Base-by-base conservation (phyloP, 1,284 basidiomycete genomes). In the Fomitopsis schrenkii region DNA sequence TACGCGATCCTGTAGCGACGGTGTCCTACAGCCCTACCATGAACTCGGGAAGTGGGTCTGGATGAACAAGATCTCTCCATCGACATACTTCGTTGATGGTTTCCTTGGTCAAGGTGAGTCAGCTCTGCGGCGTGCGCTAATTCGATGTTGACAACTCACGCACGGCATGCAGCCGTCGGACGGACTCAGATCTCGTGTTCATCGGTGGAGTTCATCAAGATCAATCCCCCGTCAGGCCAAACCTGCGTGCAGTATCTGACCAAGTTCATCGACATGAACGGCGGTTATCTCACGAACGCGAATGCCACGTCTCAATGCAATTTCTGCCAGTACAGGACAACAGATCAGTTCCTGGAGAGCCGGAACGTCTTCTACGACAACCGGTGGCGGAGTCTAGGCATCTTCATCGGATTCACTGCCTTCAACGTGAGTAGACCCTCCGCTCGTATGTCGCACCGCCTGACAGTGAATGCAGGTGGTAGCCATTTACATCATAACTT, bases 21-120 rank as follows among this genome's bases (percentile, higher is more conserved):
- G 86, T 64, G 83, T 87, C 22, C 64, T 88, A 52, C 86, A 88
- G 68, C 86, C 87, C 1, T 87, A 77, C 72, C 68, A 76, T 9
- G 71, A 79, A 12, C 81, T 93, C 2, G 86, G 85, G 6, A 91
- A 89, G 85, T 93, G 90, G 91, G 78, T 78, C 63, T 93, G 91
- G 87, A 90, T 93, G 86, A 90, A 93, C 74, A 81, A 80, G 55
- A 73, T 90, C 7, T 90, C 88, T 2, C 91, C 91, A 0, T 92
- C 86, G 73, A 90, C 87, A 4, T 88, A 87, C 66, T 74, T 87
- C 38, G 79, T 84, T 44, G 85, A 87, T 67, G 85, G 80, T 42
- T 67, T 86, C 38, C 66, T 83, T 15, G 80, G 80, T 8, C 77
- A 83, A 73, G 76, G 81, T 80, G 40, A 14, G 59, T 52, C 9